Conservation (phyloP, 2,329 filamentous ascomycete genomes). For the Thyridium curvatum region DNA sequence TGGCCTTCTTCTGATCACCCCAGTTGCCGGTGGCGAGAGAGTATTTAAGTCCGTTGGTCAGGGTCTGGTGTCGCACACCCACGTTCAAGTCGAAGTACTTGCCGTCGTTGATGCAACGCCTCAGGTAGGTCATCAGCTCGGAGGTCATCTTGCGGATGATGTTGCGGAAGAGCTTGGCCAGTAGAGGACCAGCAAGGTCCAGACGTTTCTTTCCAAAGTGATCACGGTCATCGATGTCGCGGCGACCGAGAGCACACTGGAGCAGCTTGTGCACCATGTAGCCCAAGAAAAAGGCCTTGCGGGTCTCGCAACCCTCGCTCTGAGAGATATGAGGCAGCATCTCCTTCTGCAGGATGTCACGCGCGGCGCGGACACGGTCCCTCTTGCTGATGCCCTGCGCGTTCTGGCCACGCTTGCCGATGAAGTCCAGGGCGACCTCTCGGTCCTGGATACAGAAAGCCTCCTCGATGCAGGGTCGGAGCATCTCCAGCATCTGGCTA, state of each 20-base stretch:
- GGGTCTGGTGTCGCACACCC: constrained; percentile 82
- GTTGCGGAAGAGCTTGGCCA: constrained; percentile 92
- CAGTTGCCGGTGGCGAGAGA: constrained; percentile 97
- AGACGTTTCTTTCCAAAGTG: constrained; percentile 99
- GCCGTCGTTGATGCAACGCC: constrained; percentile 84
- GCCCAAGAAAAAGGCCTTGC: constrained; percentile 95
- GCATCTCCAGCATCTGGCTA: constrained; percentile 94
- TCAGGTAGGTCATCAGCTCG: constrained; percentile 85
- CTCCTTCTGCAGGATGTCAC: constrained; percentile 95
- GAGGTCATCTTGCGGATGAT: constrained; percentile 87
- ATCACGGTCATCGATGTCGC: constrained; percentile 94
- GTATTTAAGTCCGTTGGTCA: constrained; percentile 94
- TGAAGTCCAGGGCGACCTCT: constrained; percentile 90
- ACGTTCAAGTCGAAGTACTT: constrained; percentile 85
- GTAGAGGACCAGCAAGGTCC: constrained; percentile 86
- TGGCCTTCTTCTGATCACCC: constrained; percentile 99
- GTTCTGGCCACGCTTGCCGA: constrained; percentile 78
- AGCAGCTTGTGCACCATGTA: constrained; percentile 98
- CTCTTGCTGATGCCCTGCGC: constrained; percentile 70
- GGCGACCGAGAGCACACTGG: constrained; percentile 85
- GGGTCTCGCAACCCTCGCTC: constrained; percentile 85
- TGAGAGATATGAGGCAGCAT: constrained; percentile 95
- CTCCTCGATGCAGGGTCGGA: constrained; percentile 96
- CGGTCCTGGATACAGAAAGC: constrained; percentile 94
- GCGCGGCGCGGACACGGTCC: constrained; percentile 84